Evolutionary conservation across 371 early-diverging fungal species (phyloP), one percentile per base, ranked within the genome.

Genomic region (Mucor ambiguus): DNA sequence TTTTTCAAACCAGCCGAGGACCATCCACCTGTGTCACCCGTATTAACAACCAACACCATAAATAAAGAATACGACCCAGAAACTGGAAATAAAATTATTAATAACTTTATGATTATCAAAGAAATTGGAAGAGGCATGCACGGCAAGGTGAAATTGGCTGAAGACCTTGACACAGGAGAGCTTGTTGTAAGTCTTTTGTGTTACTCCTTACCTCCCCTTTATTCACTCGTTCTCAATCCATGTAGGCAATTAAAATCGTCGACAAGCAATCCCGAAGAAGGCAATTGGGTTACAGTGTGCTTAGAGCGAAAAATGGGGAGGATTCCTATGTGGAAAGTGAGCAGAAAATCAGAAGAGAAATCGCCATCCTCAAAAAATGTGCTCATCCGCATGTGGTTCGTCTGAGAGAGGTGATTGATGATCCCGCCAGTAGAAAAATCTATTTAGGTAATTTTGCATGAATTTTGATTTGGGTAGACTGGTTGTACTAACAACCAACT

Each of bases 121-220:
- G 95, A 95, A 71, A 81, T 97, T 22, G 98, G 98, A 8, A 81
- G 95, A 58, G 98, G 98, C 24, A 90, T 91, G 28, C 96, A 97
- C 66, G 98, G 98, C 32, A 96, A 95, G 78, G 98, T 97, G 46
- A 95, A 95, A 75, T 85, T 96, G 33, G 90, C 90, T 52, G 82
- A 86, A 32, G 94, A 96, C 74, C 83, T 84, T 1, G 84, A 87
- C 14, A 90, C 91, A 9, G 89, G 89, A 49, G 88, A 93, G 67
- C 80, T 83, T 11, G 89, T 88, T 69, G 93, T 92, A 82, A 80
- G 85, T 33, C 10, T 26, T 18, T 18, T 26, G 41, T 35, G 22
- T 20, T 30, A 20, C 37, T 29, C 26, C 30, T 29, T 52, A 28
- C 41, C 24, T 22, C 22, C 22, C 22, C 22, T 28, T 49, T 35